Base-by-base conservation (phyloP, 352 stramenopile genomes). In the Phytophthora idaei region DNA sequence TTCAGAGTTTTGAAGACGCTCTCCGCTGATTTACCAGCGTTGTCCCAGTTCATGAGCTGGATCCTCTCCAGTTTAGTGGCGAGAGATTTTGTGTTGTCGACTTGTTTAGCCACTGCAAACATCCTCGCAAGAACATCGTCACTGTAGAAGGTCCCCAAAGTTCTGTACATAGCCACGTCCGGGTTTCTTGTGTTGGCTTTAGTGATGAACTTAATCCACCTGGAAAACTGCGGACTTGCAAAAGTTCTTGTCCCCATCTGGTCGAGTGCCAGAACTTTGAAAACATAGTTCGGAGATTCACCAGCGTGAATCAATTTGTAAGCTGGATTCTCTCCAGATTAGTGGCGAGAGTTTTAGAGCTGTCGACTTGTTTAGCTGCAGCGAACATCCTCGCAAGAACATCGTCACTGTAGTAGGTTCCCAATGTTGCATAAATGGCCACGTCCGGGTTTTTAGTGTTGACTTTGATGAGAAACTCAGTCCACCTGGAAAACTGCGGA, bases 361-460 rank as follows among this genome's bases (percentile, higher is more conserved):
- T 36, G 2, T 54, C 32, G 5, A 50, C 48, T 28, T 52, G 25
- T 9, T 55, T 55, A 9, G 57, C 57, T 21, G 48, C n/a, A 28
- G 28, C 15, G 5, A 65, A 3, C 36, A 58, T 52, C 37, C 52
- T 58, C 4, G 46, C 42, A 47, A 65, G 28, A n/a, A 25, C 55
- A 8, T 58, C 49, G 21, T 63, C 56, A 4, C 17, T 31, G n/a
- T 51, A 37, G 3, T 46, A 12, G 11, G 8, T 12, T 32, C 28
- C 28, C 42, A 60, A 51, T 3, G 39, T 48, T 3, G 37, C 28
- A 39, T 42, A 44, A 1, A 49, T 39, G 15, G 41, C 29, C 11
- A 49, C 51, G 5, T 60, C 53, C 12, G 53, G 32, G 32, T 44
- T 17, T 9, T 29, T 44, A 2, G 17, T 46, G 15, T 45, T 28